phyloP scores from a whole-genome alignment of 345 rosid genomes.

The Gossypium raimondii region DNA sequence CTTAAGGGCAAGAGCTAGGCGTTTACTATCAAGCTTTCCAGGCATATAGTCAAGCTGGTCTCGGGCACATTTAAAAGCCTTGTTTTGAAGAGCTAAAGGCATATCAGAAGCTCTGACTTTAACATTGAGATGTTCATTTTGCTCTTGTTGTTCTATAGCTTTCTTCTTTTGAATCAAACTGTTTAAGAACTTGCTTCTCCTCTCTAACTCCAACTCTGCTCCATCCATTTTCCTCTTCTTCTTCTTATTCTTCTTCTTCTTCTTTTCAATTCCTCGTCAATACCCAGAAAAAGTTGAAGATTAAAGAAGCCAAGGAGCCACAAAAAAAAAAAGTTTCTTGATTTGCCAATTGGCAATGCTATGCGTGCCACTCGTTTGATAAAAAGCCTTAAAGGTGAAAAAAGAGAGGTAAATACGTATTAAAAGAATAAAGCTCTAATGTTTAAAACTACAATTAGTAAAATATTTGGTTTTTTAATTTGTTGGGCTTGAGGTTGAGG shows the following conservation, averaged over 20 bases:
- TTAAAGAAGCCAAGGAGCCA: conserved; percentile 17
- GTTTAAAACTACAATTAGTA: not conserved
- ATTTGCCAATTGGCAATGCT: conserved; percentile 18
- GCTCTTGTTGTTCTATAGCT: conserved; percentile 58
- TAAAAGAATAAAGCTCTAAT: not conserved
- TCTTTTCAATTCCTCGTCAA: conserved; percentile 27
- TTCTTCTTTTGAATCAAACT: conserved; percentile 91
- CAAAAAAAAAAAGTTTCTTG: not conserved
- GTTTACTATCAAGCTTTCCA: conserved; percentile 78
- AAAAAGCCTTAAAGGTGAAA: conserved; percentile 23
- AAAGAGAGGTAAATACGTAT: not conserved
- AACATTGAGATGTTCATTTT: conserved; percentile 47
- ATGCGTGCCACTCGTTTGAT: conserved; percentile 31
- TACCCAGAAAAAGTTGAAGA: conserved; percentile 11
- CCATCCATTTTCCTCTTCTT: conserved; percentile 48
- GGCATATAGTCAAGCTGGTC: conserved; percentile 71
- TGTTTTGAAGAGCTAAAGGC: conserved; percentile 61
- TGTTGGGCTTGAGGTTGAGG: conserved; percentile 23
- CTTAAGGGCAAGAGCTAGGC: conserved; percentile 87
- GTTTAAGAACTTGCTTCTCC: conserved; percentile 82
- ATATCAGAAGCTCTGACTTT: conserved; percentile 87
- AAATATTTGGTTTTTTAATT: not conserved
- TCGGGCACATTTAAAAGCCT: conserved; percentile 75
- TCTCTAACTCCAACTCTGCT: conserved; percentile 83
- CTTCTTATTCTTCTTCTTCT: not conserved